These are phyloP conservation scores for Metschnikowia similis DNA, from an alignment of 805 yeast species.

Conservation along the genomic window DNA sequence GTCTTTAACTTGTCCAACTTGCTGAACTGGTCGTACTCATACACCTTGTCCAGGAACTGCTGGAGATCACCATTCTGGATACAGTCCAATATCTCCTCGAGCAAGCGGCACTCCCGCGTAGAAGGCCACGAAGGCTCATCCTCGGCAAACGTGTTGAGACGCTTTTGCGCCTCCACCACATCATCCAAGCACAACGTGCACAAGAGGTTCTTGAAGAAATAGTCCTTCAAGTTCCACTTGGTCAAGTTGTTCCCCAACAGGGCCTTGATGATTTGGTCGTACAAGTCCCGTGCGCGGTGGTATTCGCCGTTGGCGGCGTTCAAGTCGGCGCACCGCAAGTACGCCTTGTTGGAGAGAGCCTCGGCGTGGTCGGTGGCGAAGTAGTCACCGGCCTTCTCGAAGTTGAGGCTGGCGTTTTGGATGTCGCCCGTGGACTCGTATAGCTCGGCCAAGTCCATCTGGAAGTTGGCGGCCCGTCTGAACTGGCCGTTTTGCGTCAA, in stretches of 20 bases:
- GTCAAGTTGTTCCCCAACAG: conserved; percentile 70
- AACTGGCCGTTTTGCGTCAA: conserved; percentile 85
- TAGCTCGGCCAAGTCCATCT: conserved; percentile 83
- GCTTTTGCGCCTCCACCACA: conserved; percentile 76
- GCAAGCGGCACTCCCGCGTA: conserved; percentile 71
- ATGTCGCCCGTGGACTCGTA: conserved; percentile 71
- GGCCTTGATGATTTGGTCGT: conserved; percentile 73
- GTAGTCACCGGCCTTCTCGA: conserved; percentile 94
- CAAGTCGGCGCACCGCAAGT: conserved; percentile 84
- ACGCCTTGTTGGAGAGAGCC: conserved; percentile 84
- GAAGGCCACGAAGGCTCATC: conserved; percentile 75
- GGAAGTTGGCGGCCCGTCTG: conserved; percentile 92
- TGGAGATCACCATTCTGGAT: conserved; percentile 78
- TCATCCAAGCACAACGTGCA: conserved; percentile 85
- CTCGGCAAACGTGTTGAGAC: conserved; percentile 55
- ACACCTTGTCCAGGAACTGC: conserved; percentile 65
- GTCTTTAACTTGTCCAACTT: conserved; percentile 92
- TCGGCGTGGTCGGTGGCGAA: conserved; percentile 89
- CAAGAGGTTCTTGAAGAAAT: conserved; percentile 76
- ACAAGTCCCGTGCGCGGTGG: conserved; percentile 68
- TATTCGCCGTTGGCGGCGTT: conserved; percentile 68
- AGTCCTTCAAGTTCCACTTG: conserved; percentile 91
- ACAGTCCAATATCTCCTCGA: conserved; percentile 65
- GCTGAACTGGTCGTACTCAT: conserved; percentile 80
- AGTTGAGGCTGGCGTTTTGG: conserved; percentile 62